Base-by-base conservation (phyloP, 495 filamentous ascomycete species). In the Xylona heveae region DNA sequence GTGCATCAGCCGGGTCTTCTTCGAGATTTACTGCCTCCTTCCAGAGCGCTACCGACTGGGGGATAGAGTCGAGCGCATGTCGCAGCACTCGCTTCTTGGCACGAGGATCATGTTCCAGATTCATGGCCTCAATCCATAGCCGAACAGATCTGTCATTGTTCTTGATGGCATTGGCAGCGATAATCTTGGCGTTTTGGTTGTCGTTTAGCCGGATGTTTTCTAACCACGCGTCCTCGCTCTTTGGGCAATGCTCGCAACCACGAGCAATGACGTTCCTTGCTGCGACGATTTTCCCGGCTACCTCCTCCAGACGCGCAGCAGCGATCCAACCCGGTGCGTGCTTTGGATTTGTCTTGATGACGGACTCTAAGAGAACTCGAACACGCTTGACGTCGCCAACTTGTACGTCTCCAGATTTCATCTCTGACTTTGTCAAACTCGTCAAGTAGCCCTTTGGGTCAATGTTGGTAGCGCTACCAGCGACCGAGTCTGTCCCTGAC, bases 301-400 rank as follows among this genome's bases (percentile, higher is more conserved):
- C 51, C 44, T 93, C 81, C 47, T 99, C 90, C 35, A 99, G 51
- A 41, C 84, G 68, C n/a, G 82, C 79, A 10, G 83, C 74, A 3
- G 88, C 88, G 44, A 95, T 85, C 78, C 85, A 95, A 22, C 82
- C 90, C n/a, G 85, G 83, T 0, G 76, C 82, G 43, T 94, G 85
- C 29, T 80, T 81, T 0, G 81, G 79, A 46, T 99, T 99, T 14
- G 84, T 93, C 45, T 79, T 81, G 42, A 91, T 91, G 23, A 94
- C 90, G 0, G 81, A 91, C 46, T 93, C 82, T 12, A 95, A 61
- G 22, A 99, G 62, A 33, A 78, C 69, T n/a, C 90, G 65, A n/a
- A 85, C 84, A 45, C 84, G 74, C 44, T 93, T 92, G 44, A 99
- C 77, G 43, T 99, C 88, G 7, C 90, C 88, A 28, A 95, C 74